phyloP scores from a whole-genome alignment of 2,329 filamentous ascomycete species.

The Sclerotinia subarctica region DNA sequence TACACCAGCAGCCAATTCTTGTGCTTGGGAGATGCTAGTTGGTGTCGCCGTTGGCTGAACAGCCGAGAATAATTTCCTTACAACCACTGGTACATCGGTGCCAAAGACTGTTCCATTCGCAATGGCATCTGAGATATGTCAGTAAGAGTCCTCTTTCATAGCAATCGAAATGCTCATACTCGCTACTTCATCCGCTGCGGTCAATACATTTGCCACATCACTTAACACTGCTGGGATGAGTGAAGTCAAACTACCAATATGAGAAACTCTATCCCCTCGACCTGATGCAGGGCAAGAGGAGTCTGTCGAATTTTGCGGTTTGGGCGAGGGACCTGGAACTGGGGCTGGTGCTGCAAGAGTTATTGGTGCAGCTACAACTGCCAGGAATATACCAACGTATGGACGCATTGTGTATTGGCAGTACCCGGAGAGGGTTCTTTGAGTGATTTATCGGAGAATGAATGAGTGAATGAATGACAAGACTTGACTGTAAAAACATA shows the following conservation, averaged over 20 bases:
- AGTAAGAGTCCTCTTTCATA: neutral
- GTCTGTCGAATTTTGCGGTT: neutral
- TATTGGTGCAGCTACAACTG: neutral
- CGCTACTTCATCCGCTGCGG: neutral
- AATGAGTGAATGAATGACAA: neutral
- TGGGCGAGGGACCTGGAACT: slow-evolving; percentile 1
- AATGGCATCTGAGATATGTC: slow-evolving; percentile 20
- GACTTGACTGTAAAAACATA: neutral
- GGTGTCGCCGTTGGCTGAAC: slow-evolving; percentile 34
- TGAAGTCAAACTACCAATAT: neutral
- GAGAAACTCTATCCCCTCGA: neutral
- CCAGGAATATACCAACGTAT: neutral
- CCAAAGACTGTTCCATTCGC: slow-evolving; percentile 25
- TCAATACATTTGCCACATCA: neutral
- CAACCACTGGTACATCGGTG: slow-evolving; percentile 23
- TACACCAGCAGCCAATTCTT: slow-evolving; percentile 17
- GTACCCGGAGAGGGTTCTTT: neutral
- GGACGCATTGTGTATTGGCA: neutral
- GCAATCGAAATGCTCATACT: neutral
- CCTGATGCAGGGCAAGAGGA: neutral
- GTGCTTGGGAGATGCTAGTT: slow-evolving; percentile 29
- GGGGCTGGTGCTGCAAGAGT: neutral
- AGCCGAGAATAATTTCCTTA: slow-evolving; percentile 26
- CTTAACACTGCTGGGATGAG: neutral
- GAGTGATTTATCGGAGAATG: neutral